phyloP scores from a whole-genome alignment of 2,329 filamentous ascomycete genomes.

The Metarhizium robertsii region DNA sequence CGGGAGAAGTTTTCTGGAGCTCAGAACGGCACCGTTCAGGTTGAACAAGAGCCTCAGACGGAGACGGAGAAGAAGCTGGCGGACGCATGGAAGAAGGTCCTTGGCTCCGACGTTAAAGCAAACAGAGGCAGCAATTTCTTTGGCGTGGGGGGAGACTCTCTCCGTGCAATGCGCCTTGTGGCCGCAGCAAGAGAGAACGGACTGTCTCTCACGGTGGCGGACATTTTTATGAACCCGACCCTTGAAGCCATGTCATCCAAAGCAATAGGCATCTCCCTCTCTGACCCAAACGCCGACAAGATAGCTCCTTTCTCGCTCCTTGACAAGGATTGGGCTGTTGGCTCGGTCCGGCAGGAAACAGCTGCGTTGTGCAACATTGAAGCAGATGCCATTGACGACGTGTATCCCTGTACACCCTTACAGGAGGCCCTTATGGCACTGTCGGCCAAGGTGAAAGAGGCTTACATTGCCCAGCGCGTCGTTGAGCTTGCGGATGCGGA shows the following conservation, averaged over 20 bases:
- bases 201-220: background rate
- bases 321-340: background rate
- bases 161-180: constrained; percentile 3
- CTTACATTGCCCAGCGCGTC: constrained; percentile 43
- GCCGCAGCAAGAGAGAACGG: background rate
- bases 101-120: background rate
- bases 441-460: constrained; percentile 38
- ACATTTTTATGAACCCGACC: background rate
- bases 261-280: background rate
- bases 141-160: constrained; percentile 1
- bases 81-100: background rate
- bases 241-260: background rate
- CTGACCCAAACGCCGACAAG: background rate
- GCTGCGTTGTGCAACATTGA: constrained; percentile 8
- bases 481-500: constrained; percentile 27
- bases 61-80: background rate
- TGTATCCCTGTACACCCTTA: constrained; percentile 14
- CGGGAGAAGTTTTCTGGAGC: background rate
- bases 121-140: constrained; percentile 1
- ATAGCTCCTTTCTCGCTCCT: constrained; percentile 1
- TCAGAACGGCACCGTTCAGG: background rate
- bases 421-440: constrained; percentile 20
- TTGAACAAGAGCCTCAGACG: background rate
- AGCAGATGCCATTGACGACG: constrained; percentile 9
- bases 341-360: background rate